Evolutionary conservation across 2,329 filamentous ascomycete genomes (phyloP), one percentile per base, ranked within the genome.

Genomic region (Claviceps monticola): DNA sequence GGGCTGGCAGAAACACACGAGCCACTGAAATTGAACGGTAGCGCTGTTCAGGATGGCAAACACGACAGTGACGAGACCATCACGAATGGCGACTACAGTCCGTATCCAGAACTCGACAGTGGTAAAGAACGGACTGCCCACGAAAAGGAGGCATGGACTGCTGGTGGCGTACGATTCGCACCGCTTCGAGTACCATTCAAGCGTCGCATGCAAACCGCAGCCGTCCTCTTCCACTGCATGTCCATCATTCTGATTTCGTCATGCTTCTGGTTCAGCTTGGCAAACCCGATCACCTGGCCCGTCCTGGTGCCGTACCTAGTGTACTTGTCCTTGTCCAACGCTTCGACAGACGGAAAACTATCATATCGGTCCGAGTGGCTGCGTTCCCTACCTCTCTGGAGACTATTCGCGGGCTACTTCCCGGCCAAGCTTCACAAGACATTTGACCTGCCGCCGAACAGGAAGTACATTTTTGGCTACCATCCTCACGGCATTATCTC

Each of bases 401-500:
- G 79, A 39, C 78, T 94, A 46, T 97, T 96, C 64, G 89, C 87
- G 26, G 86, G 82, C 16, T 98, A 97, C 71, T 98, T 94, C 63
- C 93, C 93, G 4, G 88, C 89, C 47, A 79, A 79, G 52, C 76
- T 98, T 41, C 89, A 97, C 71, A 88, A 93, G 57, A 93, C 88
- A 4, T 78, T 85, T 57, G 76, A 84, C 52, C 78, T 98, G 6
- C 79, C 86, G 21, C 78, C 88, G 0, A 88, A 84, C 1, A 77
- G 89, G 56, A 95, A 95, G 68, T 98, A 97, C 70, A 89, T 98
- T 56, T 89, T 98, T 61, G 91, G 91, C 45, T 97, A 97, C 66
- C 93, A 97, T 61, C 93, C 93, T 0, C 93, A 98, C 64, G 91
- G 93, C 23, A 97, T 98, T 66, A 96, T 98, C 62, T 93, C 86